Conservation (phyloP, 495 filamentous ascomycete species). For the Cladorrhinum samala region DNA sequence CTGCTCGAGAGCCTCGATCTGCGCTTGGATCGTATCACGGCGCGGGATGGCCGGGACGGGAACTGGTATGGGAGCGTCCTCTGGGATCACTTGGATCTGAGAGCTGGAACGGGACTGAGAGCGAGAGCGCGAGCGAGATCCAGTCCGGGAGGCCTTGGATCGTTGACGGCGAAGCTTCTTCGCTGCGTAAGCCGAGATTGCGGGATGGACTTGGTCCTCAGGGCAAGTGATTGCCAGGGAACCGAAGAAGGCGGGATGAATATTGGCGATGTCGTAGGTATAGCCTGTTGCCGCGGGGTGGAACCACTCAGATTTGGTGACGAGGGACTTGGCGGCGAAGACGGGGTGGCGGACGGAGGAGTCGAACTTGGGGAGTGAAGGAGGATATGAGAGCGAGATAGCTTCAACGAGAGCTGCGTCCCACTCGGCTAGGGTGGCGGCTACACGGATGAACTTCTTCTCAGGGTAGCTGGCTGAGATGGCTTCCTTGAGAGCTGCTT, state of each 20-base stretch:
- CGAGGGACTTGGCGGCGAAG: conserved; percentile 29
- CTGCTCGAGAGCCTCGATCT: conserved; percentile 32
- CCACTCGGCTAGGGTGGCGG: conserved; percentile 29
- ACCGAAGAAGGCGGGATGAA: conserved; percentile 34
- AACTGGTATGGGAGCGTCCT: neutral
- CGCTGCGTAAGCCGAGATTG: conserved; percentile 19
- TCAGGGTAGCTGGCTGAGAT: conserved; percentile 22
- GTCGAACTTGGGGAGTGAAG: conserved; percentile 14
- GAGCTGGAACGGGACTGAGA: conserved; percentile 13
- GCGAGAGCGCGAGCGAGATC: conserved; percentile 3
- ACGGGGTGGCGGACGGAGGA: conserved; percentile 33
- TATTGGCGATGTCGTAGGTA: conserved; percentile 24
- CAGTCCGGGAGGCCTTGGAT: neutral
- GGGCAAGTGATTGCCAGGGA: conserved; percentile 27
- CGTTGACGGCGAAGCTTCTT: conserved; percentile 19
- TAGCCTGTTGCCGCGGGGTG: conserved; percentile 35
- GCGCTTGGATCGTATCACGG: conserved; percentile 22
- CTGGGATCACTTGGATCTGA: conserved; percentile 11
- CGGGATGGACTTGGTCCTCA: conserved; percentile 27
- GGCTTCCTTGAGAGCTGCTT: conserved; percentile 29
- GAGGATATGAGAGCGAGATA: conserved; percentile 18
- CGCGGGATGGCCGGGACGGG: neutral
- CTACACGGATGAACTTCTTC: conserved; percentile 8
- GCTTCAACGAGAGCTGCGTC: conserved; percentile 29
- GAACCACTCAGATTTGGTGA: conserved; percentile 25